Conservation (phyloP, 371 early-diverging fungal genomes). For the Quaeritorhiza haematococci region DNA sequence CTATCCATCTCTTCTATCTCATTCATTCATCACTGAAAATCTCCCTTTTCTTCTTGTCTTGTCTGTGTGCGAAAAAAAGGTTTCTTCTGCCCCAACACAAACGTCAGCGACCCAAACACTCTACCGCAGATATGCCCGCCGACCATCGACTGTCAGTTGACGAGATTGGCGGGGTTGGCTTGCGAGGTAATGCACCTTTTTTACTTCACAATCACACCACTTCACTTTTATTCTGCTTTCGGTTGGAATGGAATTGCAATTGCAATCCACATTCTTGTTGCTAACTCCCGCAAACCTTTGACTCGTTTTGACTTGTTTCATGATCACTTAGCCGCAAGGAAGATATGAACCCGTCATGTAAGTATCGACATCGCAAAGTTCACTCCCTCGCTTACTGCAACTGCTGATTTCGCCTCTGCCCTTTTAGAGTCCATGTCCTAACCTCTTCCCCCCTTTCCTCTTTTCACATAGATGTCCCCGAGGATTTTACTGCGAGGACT, state of each 20-base stretch:
- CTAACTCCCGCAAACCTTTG: background rate
- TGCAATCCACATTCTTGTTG: background rate
- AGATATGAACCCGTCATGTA: slow-evolving; percentile 16
- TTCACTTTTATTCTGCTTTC: too few species aligned
- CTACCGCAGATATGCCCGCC: slow-evolving; percentile 20
- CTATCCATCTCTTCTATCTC: too few species aligned
- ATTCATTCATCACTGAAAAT: too few species aligned
- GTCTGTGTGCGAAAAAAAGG: too few species aligned
- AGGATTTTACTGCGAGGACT: background rate
- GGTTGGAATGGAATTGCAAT: background rate
- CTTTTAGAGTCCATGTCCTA: background rate
- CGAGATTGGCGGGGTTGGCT: slow-evolving; percentile 2
- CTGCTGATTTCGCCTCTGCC: background rate
- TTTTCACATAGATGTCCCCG: background rate
- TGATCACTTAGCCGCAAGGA: slow-evolving; percentile 26
- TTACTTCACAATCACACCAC: too few species aligned
- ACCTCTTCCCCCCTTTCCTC: background rate
- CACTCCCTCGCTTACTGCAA: too few species aligned
- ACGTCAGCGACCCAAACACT: background rate
- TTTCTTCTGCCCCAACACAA: slow-evolving; percentile 25
- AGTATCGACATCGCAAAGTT: too few species aligned
- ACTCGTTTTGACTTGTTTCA: background rate
- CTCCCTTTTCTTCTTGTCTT: too few species aligned
- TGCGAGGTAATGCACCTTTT: slow-evolving; percentile 19
- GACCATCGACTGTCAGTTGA: slow-evolving; percentile 5